phyloP scores from a whole-genome alignment of 73 alveolate genomes.

The Paramecium caudatum region DNA sequence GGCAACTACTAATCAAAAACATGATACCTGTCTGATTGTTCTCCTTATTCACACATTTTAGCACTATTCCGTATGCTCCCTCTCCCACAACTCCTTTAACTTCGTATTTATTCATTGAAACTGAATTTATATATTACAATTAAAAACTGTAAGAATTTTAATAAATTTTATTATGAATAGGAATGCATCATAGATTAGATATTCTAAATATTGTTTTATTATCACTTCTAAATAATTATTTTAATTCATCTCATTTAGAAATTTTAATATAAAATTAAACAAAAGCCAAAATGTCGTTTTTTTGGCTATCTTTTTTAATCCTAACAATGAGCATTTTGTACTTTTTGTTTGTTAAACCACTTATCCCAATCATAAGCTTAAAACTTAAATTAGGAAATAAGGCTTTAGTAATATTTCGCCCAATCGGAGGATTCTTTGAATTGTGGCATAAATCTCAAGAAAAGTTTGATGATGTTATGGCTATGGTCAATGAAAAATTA shows the following conservation, averaged over 20 bases:
- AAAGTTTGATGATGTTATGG: background rate
- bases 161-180: background rate
- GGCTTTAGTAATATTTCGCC: constrained; percentile 14
- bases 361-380: background rate
- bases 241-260: no score
- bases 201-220: constrained; percentile 59
- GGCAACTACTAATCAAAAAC: constrained; percentile 66
- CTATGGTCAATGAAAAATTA: background rate
- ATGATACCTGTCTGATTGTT: constrained; percentile 79
- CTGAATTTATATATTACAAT: background rate
- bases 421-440: background rate
- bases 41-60: constrained; percentile 87
- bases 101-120: constrained; percentile 87
- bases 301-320: background rate
- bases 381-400: constrained; percentile 2
- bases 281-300: no score
- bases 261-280: no score
- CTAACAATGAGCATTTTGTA: no score
- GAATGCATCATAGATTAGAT: no score
- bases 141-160: background rate
- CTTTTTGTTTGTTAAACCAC: background rate
- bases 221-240: no score
- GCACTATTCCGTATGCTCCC: constrained; percentile 93
- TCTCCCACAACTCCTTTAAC: constrained; percentile 90
- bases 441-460: background rate